A percentile compares a stretch with the other conserved stretches of the same genome.
phyloP scores from a whole-genome alignment of 805 yeast species.

The Suhomyces sp. region DNA sequence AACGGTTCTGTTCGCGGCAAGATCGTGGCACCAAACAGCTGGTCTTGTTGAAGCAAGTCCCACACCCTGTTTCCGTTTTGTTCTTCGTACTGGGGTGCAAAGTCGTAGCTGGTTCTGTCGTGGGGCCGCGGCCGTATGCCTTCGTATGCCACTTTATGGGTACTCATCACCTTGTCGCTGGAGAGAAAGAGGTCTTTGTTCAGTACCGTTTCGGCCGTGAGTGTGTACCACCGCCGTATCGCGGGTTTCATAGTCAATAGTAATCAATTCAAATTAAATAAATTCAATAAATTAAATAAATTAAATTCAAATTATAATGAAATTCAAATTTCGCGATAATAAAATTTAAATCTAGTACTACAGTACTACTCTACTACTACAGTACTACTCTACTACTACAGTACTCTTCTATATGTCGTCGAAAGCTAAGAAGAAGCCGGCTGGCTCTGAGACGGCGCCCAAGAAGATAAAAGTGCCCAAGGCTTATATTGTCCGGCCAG shows the following conservation, averaged over 20 bases:
- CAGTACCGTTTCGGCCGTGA: conserved; percentile 19
- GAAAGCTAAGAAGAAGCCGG: conserved; percentile 22
- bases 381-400: neutral
- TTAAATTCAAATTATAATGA: no score
- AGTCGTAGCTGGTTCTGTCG: conserved; percentile 13
- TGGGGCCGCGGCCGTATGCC: conserved; percentile 15
- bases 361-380: neutral
- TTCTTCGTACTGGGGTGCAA: conserved; percentile 11
- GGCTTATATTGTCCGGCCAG: conserved; percentile 39
- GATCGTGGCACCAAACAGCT: neutral
- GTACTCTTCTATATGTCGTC: no score
- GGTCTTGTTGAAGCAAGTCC: conserved; percentile 10
- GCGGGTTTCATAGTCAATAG: neutral
- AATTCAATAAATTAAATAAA: no score
- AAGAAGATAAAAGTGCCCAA: conserved; percentile 42
- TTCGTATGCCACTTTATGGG: conserved; percentile 10
- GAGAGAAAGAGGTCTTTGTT: conserved; percentile 19
- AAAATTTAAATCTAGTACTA: no score
- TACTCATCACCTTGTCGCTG: conserved; percentile 10
- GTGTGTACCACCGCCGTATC: neutral
- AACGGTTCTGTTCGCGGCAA: conserved; percentile 14
- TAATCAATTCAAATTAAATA: no score
- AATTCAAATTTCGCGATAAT: no score
- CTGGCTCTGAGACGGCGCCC: conserved; percentile 9
- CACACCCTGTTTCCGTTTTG: conserved; percentile 8